phyloP scores from a whole-genome alignment of 1,139 yeast species.

The Hansenula sp. region DNA sequence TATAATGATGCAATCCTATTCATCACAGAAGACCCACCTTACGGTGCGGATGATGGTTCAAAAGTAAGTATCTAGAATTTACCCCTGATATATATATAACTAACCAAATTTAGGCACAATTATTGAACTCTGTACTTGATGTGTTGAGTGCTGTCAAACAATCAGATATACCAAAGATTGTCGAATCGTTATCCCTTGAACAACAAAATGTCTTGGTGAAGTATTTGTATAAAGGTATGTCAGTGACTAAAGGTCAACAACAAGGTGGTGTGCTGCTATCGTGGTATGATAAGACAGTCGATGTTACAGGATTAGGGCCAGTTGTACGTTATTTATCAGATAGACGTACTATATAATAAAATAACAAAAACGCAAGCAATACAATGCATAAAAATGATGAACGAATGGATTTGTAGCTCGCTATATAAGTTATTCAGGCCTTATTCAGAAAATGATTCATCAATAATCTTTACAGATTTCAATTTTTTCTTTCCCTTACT shows the following conservation, averaged over 20 bases:
- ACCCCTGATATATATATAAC: not conserved
- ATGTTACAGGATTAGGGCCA: constrained; percentile 82
- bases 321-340: constrained; percentile 84
- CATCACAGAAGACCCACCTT: constrained; percentile 75
- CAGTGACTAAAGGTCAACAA: constrained; percentile 69
- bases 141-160: constrained; percentile 72
- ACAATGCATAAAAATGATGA: not conserved
- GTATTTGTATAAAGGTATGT: constrained; percentile 84
- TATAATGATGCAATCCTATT: constrained; percentile 59
- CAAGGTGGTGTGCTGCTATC: constrained; percentile 82
- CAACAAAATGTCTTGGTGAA: constrained; percentile 80
- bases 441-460: constrained; percentile 5
- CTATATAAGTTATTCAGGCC: no score
- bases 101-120: constrained; percentile 20
- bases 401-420: not conserved
- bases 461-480: constrained; percentile 13
- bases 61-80: constrained; percentile 30
- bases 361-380: not conserved
- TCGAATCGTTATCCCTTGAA: constrained; percentile 52
- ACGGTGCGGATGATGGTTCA: constrained; percentile 60
- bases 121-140: constrained; percentile 64
- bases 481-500: constrained; percentile 12
- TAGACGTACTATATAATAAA: constrained; percentile 62
- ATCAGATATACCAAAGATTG: constrained; percentile 59
- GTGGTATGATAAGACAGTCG: constrained; percentile 92